A percentile compares a stretch with the other conserved stretches of the same genome.
phyloP scores from a whole-genome alignment of 169 alveolate species.

The Eimeria falciformis region DNA sequence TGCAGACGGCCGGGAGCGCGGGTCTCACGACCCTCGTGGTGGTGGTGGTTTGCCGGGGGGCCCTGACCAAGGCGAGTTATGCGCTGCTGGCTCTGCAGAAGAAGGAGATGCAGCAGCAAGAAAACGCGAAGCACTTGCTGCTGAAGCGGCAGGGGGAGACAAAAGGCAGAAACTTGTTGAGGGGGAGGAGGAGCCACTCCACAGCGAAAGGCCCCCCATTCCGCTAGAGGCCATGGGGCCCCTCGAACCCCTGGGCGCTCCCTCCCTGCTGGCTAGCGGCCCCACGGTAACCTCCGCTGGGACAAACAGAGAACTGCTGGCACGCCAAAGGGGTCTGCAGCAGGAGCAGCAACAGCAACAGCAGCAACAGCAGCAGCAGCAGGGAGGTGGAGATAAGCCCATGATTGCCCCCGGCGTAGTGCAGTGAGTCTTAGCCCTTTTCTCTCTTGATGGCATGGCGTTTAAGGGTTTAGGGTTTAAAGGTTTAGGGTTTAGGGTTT shows the following conservation, averaged over 20 bases:
- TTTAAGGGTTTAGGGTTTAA: not conserved
- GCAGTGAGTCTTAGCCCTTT: not conserved
- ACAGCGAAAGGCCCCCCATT: not conserved
- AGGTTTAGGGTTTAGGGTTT: not conserved
- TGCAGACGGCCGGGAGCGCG: no score
- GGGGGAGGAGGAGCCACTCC: not conserved
- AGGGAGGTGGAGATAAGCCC: not conserved
- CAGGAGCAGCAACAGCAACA: not conserved
- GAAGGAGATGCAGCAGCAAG: not conserved
- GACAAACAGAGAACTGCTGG: not conserved
- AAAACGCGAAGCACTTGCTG: not conserved
- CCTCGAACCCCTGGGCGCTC: not conserved
- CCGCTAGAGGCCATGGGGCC: conserved; percentile 14
- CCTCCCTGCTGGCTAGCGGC: not conserved
- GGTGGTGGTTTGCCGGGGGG: not conserved
- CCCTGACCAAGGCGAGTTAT: not conserved
- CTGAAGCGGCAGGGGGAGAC: not conserved
- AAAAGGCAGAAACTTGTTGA: not conserved
- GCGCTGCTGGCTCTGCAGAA: not conserved
- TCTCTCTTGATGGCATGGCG: not conserved
- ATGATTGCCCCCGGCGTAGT: not conserved
- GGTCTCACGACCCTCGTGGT: no score
- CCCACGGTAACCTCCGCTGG: not conserved
- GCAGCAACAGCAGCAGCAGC: conserved; percentile 18
- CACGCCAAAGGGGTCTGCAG: not conserved